Percentiles rank a stretch among this genome's conserved stretches.
These are phyloP conservation scores for Pyricularia sp. DNA, from an alignment of 2,329 filamentous ascomycete species.

Conservation along the genomic window DNA sequence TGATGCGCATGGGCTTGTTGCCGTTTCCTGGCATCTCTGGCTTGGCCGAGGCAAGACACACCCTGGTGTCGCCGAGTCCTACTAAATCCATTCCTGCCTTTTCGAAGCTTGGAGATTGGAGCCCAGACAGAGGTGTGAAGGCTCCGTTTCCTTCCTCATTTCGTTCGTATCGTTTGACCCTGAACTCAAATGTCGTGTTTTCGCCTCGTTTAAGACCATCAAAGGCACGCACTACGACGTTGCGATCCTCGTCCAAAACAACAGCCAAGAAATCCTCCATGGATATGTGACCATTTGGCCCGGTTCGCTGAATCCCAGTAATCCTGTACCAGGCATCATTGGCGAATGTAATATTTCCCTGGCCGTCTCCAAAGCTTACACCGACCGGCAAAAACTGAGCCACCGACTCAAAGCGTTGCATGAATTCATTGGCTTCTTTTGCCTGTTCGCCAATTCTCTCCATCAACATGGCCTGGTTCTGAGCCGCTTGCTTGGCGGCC, in stretches of 20 bases:
- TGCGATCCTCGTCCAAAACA: constrained; percentile 32
- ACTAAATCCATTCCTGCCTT: constrained; percentile 20
- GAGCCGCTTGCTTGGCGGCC: constrained; percentile 51
- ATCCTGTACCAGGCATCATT: constrained; percentile 54
- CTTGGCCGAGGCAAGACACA: constrained; percentile 28
- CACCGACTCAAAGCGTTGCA: constrained; percentile 55
- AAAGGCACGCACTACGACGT: constrained; percentile 26
- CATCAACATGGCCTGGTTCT: constrained; percentile 53
- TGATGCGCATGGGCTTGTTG: constrained; percentile 25
- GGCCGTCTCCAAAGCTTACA: constrained; percentile 55
- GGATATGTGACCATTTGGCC: constrained; percentile 7
- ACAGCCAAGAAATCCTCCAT: constrained; percentile 27
- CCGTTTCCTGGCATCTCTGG: constrained; percentile 31
- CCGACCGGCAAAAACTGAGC: constrained; percentile 63
- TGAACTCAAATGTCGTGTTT: constrained; percentile 31
- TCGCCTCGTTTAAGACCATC: constrained; percentile 23
- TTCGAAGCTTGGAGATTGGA: constrained; percentile 23
- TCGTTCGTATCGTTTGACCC: constrained; percentile 18
- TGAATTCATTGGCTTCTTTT: constrained; percentile 36
- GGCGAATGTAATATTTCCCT: constrained; percentile 54
- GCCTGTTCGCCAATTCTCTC: constrained; percentile 48
- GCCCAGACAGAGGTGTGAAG: constrained; percentile 1
- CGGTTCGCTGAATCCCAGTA: constrained; percentile 21
- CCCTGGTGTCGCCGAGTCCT: constrained; percentile 17
- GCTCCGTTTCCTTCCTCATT: not conserved